Conservation (phyloP, 495 filamentous ascomycete genomes). For the Aspergillus steynii region DNA sequence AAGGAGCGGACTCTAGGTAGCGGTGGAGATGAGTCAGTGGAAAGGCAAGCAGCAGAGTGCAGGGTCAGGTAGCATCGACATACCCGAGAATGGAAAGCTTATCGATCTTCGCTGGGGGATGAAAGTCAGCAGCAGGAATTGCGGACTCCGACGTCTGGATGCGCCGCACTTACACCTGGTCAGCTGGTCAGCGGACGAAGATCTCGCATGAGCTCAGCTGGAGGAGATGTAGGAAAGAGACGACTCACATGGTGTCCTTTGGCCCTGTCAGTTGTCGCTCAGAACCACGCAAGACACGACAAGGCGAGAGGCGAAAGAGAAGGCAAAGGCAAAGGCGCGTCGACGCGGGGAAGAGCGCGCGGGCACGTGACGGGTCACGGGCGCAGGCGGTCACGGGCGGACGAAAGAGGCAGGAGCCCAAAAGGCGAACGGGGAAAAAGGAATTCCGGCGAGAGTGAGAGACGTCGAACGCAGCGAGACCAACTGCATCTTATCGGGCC, state of each 20-base stretch:
- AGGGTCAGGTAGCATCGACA: constrained; percentile 14
- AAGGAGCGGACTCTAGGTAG: constrained; percentile 81
- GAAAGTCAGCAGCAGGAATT: constrained; percentile 7
- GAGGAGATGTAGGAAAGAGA: neutral
- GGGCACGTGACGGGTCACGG: constrained; percentile 26
- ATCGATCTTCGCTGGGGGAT: constrained; percentile 69
- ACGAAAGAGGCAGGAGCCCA: neutral
- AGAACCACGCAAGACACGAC: too few species aligned
- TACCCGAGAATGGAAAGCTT: constrained; percentile 83
- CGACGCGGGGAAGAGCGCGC: constrained; percentile 34
- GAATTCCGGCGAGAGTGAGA: neutral
- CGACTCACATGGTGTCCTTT: constrained; percentile 4
- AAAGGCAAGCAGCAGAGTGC: neutral
- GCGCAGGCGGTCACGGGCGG: neutral
- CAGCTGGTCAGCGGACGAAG: neutral
- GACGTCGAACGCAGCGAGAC: neutral
- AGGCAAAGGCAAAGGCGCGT: neutral
- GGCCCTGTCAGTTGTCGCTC: too few species aligned
- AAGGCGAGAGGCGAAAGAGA: too few species aligned
- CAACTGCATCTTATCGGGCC: neutral
- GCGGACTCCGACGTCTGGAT: neutral
- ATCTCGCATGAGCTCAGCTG: neutral
- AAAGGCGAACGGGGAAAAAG: neutral
- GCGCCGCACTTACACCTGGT: constrained; percentile 23
- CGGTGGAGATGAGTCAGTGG: constrained; percentile 5